Base-by-base conservation (phyloP, 108 stramenopile genomes). In the Pseudonitzschia delicatissima region DNA sequence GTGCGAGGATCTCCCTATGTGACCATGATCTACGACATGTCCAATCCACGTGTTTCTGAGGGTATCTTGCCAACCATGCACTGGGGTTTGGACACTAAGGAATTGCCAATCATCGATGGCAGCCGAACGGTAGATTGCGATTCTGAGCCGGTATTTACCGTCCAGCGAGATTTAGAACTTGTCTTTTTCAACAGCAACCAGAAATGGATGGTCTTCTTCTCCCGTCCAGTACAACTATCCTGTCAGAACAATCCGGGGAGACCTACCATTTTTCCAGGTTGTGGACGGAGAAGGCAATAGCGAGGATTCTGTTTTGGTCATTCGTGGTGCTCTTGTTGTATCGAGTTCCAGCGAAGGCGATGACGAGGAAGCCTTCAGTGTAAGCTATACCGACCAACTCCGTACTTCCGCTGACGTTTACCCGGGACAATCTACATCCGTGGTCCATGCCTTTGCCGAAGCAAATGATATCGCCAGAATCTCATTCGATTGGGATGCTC, bases 171-270 rank as follows among this genome's bases (percentile, higher is more conserved):
- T 35, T 35, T 91, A 25, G 70, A 88, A 57, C 59, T 96, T 17
- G 51, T 57, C 36, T 92, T 96, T 70, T 58, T 69, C 20, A 55
- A 55, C 32, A 85, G 76, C 21, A 91, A 90, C 42, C 74, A 80
- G 53, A 87, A 92, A 0, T 96, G 96, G 96, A 68, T 94, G 15
- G 79, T 93, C 27, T 96, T 94, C 73, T 73, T 92, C 67, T 94
- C 92, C 15, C 58, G 72, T 23, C 94, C 94, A 7, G 82, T 74
- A 9, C 33, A 51, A 28, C 66, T 95, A 23, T 72, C 71, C 44
- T 90, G 83, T 57, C 65, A 55, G 50, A 51, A 84, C 50, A 72
- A 70, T 12, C 64, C 35, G 29, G 35, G 40, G 18, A 59, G 72
- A 49, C 57, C 57, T 39, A 49, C 49, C 25, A 80, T 72, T 15